Base-by-base conservation (phyloP, 768 basidiomycete genomes). In the Ramaria rubella region DNA sequence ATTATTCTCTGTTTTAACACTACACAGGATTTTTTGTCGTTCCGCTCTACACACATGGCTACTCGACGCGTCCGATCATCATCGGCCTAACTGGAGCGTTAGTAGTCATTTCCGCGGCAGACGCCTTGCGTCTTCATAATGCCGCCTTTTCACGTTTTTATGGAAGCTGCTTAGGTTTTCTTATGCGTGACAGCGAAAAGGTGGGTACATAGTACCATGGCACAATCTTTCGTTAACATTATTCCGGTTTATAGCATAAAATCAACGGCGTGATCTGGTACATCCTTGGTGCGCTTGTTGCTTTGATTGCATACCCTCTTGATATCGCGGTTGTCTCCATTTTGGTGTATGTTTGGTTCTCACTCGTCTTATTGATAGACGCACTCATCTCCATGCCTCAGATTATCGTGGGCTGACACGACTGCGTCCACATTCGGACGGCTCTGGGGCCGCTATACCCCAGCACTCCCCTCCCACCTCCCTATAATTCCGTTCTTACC, bases 371-470 rank as follows among this genome's bases (percentile, higher is more conserved):
- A 58, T 45, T 29, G 52, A 31, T 33, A 44, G 29, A 54, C 21
- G 57, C 45, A 44, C 52, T 61, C 42, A n/a, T 19, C 42, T 51
- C 38, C 38, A 56, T 52, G 31, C 48, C 50, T 31, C 63, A 95
- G 93, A 59, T 82, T 96, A 48, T 93, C 92, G 30, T 96, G 94
- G 94, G 93, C 91, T 0, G 94, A 96, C 69, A 95, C 94, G 1
- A 84, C 92, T 17, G 94, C 94, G 5, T 95, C 94, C 9, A 94
- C 90, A 12, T 75, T 95, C 61, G 94, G 94, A 43, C 83, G 94
- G n/a, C 73, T 91, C 31, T 91, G 81, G 68, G 90, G 91, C 38
- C 72, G 74, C n/a, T 70, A 73, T 45, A 90, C 91, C 0, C 79
- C 81, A 0, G 77, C 72, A 4, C 79, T 87, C 4, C 86, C 86